Evolutionary conservation across 2,329 filamentous ascomycete species (phyloP).

Genomic region (Pseudogymnoascus sp.): DNA sequence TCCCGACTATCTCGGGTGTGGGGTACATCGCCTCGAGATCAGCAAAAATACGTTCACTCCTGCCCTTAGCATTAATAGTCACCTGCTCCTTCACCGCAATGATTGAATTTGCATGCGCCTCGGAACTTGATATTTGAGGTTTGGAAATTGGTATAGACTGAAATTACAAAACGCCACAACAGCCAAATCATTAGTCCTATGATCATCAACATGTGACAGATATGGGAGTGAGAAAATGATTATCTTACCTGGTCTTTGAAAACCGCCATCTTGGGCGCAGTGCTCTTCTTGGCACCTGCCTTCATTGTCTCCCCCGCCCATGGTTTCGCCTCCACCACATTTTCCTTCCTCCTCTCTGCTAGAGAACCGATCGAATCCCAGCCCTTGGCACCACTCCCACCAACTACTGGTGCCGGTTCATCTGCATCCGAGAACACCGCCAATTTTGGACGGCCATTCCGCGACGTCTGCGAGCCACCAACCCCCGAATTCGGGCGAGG

Average conservation of each 20-base stretch:
- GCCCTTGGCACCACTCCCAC: slow-evolving; percentile 54
- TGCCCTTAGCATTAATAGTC: slow-evolving; percentile 76
- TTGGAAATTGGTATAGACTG: slow-evolving; percentile 47
- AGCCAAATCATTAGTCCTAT: slow-evolving; percentile 83
- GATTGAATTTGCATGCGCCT: slow-evolving; percentile 48
- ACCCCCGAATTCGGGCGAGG: slow-evolving; percentile 43
- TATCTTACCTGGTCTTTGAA: slow-evolving; percentile 92
- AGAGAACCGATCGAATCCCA: slow-evolving; percentile 91
- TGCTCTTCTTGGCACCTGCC: slow-evolving; percentile 73
- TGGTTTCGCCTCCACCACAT: slow-evolving; percentile 73
- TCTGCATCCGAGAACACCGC: slow-evolving; percentile 80
- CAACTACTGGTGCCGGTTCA: slow-evolving; percentile 48
- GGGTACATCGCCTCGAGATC: slow-evolving; percentile 82
- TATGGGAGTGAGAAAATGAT: slow-evolving; percentile 25
- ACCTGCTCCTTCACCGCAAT: slow-evolving; percentile 68
- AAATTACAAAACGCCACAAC: slow-evolving; percentile 49
- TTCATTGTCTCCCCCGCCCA: slow-evolving; percentile 91
- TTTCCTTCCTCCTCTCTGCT: slow-evolving; percentile 89
- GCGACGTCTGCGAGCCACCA: slow-evolving; percentile 45
- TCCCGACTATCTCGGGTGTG: slow-evolving; percentile 59
- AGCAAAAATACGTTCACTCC: slow-evolving; percentile 79
- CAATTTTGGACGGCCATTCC: slow-evolving; percentile 71
- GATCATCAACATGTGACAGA: slow-evolving; percentile 70
- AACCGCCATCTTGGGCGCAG: slow-evolving; percentile 74
- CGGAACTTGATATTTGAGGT: slow-evolving; percentile 41